Evolutionary conservation across 2,329 filamentous ascomycete genomes (phyloP), one percentile per base, ranked within the genome.

Genomic region (Colletotrichum tofieldiae): DNA sequence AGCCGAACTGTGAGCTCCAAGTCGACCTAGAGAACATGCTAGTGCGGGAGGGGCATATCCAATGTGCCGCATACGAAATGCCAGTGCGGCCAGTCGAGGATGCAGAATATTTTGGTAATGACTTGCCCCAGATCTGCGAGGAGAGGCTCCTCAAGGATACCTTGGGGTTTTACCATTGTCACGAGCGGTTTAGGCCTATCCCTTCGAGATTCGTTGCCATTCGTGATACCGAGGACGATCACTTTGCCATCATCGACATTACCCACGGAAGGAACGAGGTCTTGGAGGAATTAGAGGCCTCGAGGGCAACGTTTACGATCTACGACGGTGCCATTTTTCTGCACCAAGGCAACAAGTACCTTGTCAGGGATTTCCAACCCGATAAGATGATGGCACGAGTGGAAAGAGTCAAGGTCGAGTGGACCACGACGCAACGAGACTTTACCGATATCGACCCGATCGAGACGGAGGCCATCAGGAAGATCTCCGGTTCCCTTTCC

Each of bases 291-390:
- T 88, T 99, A n/a, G 96, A 98, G 82, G 94, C 95, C 1, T 96
- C 93, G 1, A 91, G 96, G n/a, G 96, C 96, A 1, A 96, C 94
- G 76, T 98, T 98, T 82, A 98, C 95, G 1, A 89, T 99, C 72
- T 99, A 99, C 81, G 96, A 98, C 80, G 96, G 96, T 16, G 96
- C 94, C 55, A 98, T 99, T 74, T 99, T 97, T 83, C 86, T 99
- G 6, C 96, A 99, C 77, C 96, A 99, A 83, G 96, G 96, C n/a
- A 91, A 91, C 74, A 96, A 93, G 1, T 99, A 98, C 79, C 88
- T 98, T 2, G 94, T 99, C 64, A 93, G 94, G 76, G 95, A 98
- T 77, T 95, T 98, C 78, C 90, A 90, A 74, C 92, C 93, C 1
- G 94, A 96, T 43, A 89, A 89, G 73, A 92, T 92, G 78, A 92